Evolutionary conservation across 1,284 basidiomycete species (phyloP).

Genomic region (Ustilago tritici): DNA sequence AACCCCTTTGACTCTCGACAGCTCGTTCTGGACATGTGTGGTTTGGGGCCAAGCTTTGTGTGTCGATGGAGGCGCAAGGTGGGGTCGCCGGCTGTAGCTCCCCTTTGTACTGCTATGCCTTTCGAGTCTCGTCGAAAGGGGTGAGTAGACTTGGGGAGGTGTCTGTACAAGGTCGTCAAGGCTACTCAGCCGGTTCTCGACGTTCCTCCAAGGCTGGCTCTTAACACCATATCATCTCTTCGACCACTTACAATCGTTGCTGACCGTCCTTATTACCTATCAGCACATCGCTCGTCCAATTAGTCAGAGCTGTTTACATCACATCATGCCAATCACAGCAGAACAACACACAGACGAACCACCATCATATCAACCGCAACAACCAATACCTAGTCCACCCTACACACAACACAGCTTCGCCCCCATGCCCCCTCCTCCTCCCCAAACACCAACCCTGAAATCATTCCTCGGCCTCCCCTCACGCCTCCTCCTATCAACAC

Average conservation of each 20-base stretch:
- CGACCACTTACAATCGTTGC: background rate
- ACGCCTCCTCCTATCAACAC: conserved; percentile 84
- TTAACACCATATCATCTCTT: background rate
- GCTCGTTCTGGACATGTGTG: no score
- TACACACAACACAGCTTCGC: background rate
- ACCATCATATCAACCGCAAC: conserved; percentile 19
- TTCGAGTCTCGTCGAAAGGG: no score
- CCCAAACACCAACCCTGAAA: conserved; percentile 6
- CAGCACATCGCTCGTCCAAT: background rate
- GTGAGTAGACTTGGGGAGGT: no score
- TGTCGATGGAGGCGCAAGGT: background rate
- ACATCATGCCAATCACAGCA: conserved; percentile 13
- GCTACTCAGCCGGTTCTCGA: no score
- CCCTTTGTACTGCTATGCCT: background rate
- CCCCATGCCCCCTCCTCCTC: background rate
- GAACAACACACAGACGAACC: conserved; percentile 11
- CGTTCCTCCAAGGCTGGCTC: no score
- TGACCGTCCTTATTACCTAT: background rate
- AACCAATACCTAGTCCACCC: background rate
- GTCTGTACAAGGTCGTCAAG: no score
- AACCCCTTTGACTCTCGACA: no score
- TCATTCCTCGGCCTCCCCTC: conserved; percentile 86
- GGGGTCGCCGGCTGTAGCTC: background rate
- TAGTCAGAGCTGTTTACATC: background rate
- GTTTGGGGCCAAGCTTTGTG: background rate